Conservation (phyloP, 2,329 filamentous ascomycete species). For the Gliomastix tumulicola region DNA sequence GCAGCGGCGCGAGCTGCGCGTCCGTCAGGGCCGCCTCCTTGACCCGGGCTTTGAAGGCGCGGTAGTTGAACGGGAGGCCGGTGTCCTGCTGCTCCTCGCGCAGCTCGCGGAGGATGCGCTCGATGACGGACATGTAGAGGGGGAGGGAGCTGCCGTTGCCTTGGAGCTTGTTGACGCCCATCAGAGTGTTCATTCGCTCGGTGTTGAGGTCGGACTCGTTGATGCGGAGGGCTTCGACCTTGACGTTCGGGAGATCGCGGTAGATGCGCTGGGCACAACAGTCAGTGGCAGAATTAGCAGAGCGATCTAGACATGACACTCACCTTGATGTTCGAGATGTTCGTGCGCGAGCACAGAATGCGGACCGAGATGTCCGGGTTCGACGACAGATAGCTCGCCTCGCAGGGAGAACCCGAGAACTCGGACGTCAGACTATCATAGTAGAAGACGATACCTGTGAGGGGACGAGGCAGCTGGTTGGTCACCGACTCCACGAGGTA, state of each 20-base stretch:
- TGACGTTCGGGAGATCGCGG: slow-evolving; percentile 29
- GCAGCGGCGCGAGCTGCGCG: slow-evolving; percentile 46
- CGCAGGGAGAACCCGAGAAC: slow-evolving; percentile 42
- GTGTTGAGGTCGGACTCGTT: slow-evolving; percentile 47
- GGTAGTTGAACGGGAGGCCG: slow-evolving; percentile 38
- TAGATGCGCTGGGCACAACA: slow-evolving; percentile 34
- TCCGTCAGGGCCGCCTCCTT: slow-evolving; percentile 28
- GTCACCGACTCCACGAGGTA: slow-evolving; percentile 39
- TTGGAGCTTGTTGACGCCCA: slow-evolving; percentile 37
- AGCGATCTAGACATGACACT: not conserved
- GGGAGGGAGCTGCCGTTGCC: slow-evolving; percentile 40
- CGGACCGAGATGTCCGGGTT: slow-evolving; percentile 34
- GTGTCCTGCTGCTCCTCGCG: slow-evolving; percentile 34
- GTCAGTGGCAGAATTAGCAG: no score
- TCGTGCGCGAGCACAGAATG: slow-evolving; percentile 48
- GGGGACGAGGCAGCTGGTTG: slow-evolving; percentile 38
- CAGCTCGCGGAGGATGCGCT: slow-evolving; percentile 50
- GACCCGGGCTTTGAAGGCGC: slow-evolving; percentile 29
- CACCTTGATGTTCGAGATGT: slow-evolving; percentile 27
- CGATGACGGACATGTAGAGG: slow-evolving; percentile 50
- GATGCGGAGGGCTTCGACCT: slow-evolving; percentile 42
- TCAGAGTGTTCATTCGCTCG: slow-evolving; percentile 50
- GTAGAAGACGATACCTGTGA: slow-evolving; percentile 59
- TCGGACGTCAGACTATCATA: slow-evolving; percentile 51
- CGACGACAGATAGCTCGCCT: slow-evolving; percentile 49